Percentiles rank a stretch among this genome's conserved stretches.
These are phyloP conservation scores for Calocybe gambosa DNA, from an alignment of 1,284 basidiomycete genomes.

Conservation along the genomic window DNA sequence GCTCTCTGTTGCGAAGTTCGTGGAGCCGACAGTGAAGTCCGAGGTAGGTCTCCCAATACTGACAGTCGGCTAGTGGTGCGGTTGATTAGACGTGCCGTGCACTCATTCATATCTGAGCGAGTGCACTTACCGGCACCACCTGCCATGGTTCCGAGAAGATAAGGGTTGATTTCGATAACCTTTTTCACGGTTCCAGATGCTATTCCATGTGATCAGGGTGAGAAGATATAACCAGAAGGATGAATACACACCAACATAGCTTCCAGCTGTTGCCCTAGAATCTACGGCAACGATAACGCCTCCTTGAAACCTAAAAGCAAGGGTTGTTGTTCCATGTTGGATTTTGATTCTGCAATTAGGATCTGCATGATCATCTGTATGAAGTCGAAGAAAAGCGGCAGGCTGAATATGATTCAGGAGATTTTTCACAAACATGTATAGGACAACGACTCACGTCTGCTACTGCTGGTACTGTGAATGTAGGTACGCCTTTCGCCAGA, in stretches of 20 bases:
- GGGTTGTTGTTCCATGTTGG: slow-evolving; percentile 96
- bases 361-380: slow-evolving; percentile 92
- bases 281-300: slow-evolving; percentile 98
- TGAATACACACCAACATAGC: slow-evolving; percentile 77
- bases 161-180: slow-evolving; percentile 99
- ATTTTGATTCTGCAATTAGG: slow-evolving; percentile 96
- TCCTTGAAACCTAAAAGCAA: slow-evolving; percentile 95
- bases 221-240: background rate
- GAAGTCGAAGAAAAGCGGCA: slow-evolving; percentile 79
- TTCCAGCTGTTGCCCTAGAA: slow-evolving; percentile 95
- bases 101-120: background rate
- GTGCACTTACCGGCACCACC: slow-evolving; percentile 82
- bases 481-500: slow-evolving; percentile 60
- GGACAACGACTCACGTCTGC: slow-evolving; percentile 54
- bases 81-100: background rate
- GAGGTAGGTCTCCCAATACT: slow-evolving; percentile 98
- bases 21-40: slow-evolving; percentile 97
- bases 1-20: slow-evolving; percentile 95
- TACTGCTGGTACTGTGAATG: slow-evolving; percentile 65
- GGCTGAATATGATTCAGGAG: slow-evolving; percentile 51
- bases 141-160: slow-evolving; percentile 97
- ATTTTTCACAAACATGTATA: background rate
- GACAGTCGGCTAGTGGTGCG: slow-evolving; percentile 68
- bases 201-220: slow-evolving; percentile 26
- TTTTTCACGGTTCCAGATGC: slow-evolving; percentile 96